A percentile compares a stretch with the other conserved stretches of the same genome.
Evolutionary conservation across 75 land plant species (phyloP).

Genomic region (Selaginella moellendorffii): DNA sequence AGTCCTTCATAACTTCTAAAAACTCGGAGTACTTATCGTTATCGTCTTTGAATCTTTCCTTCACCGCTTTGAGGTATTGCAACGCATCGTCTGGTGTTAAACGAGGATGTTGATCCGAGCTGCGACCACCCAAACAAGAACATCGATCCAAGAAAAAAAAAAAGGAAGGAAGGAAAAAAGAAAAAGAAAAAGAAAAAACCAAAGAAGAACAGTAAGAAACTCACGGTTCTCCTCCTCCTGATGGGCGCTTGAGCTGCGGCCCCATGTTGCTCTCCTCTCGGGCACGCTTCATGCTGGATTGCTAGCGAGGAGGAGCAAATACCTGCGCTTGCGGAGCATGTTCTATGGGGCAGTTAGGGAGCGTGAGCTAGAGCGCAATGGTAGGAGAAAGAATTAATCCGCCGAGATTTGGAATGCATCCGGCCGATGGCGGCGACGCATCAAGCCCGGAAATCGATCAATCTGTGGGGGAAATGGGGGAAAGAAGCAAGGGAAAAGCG

Average conservation of each 20-base stretch:
- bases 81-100: constrained; percentile 81
- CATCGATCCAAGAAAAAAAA: neutral
- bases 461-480: too few relatives aligned
- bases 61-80: constrained; percentile 70
- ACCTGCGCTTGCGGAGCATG: neutral
- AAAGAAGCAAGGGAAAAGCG: too few relatives aligned
- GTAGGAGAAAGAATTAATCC: too few relatives aligned
- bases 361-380: too few relatives aligned
- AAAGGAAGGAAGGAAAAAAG: neutral
- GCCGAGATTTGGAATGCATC: neutral
- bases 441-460: neutral
- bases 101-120: constrained; percentile 23
- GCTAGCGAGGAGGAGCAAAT: neutral
- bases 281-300: constrained; percentile 10
- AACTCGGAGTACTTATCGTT: constrained; percentile 74
- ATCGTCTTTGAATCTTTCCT: constrained; percentile 74
- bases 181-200: neutral
- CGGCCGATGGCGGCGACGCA: neutral
- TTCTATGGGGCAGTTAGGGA: too few relatives aligned
- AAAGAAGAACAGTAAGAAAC: neutral
- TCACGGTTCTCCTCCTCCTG: neutral
- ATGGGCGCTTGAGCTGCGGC: constrained; percentile 9
- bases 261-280: constrained; percentile 1
- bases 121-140: neutral
- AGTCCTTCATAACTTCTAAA: constrained; percentile 90